These are phyloP conservation scores for Grammothele lineata DNA, from an alignment of 768 basidiomycete species.

Conservation along the genomic window DNA sequence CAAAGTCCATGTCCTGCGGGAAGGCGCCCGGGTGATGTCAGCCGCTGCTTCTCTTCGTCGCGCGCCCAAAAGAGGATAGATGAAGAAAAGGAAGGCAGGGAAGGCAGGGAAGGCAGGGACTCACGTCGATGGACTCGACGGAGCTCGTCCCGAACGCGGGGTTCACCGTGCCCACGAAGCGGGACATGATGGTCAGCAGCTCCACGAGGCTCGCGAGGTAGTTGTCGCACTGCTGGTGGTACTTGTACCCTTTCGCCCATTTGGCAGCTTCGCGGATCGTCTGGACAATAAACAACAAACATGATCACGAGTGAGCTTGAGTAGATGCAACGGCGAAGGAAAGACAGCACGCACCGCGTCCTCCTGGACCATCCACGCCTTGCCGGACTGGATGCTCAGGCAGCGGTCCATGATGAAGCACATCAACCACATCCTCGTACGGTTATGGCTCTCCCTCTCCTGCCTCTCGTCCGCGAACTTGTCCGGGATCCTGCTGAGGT, in stretches of 20 bases:
- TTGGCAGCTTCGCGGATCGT: slow-evolving; percentile 20
- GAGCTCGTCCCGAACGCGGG: slow-evolving; percentile 17
- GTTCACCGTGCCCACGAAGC: slow-evolving; percentile 24
- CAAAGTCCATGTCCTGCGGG: slow-evolving; percentile 20
- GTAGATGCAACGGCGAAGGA: slow-evolving; percentile 25
- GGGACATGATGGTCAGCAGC: slow-evolving; percentile 28
- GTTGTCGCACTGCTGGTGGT: slow-evolving; percentile 24
- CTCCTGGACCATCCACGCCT: slow-evolving; percentile 59
- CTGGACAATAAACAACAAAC: slow-evolving; percentile 36
- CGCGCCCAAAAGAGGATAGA: neutral
- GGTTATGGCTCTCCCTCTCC: slow-evolving; percentile 64
- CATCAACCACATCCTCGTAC: slow-evolving; percentile 70
- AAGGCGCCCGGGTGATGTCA: slow-evolving; percentile 2
- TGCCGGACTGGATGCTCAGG: slow-evolving; percentile 72
- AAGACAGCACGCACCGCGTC: slow-evolving; percentile 54
- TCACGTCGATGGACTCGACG: slow-evolving; percentile 12
- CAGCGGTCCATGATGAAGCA: slow-evolving; percentile 75
- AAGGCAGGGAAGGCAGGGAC: no score
- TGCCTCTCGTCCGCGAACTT: slow-evolving; percentile 44
- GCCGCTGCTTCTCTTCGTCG: neutral
- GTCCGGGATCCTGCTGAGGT: slow-evolving; percentile 51
- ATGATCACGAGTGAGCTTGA: slow-evolving; percentile 18
- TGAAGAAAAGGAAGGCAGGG: neutral
- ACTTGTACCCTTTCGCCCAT: slow-evolving; percentile 24
- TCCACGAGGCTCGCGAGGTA: slow-evolving; percentile 28